These are phyloP conservation scores for Sophora flavescens DNA, from an alignment of 306 rosid species.

Conservation along the genomic window DNA sequence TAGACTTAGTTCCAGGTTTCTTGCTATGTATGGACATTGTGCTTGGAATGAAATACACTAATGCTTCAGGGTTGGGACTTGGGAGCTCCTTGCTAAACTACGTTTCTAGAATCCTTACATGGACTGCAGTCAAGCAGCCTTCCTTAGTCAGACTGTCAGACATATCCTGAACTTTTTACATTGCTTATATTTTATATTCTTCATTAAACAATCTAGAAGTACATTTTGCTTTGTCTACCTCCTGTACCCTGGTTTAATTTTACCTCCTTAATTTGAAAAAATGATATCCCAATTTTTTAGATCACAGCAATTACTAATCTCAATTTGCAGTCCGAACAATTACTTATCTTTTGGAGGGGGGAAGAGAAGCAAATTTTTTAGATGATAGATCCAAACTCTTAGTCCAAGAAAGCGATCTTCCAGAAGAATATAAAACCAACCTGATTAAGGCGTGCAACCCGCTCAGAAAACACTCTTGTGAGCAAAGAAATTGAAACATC, in stretches of 20 bases:
- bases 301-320: constrained; percentile 13
- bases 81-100: constrained; percentile 1
- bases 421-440: constrained; percentile 52
- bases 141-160: constrained; percentile 5
- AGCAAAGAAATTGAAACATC: constrained; percentile 86
- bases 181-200: neutral
- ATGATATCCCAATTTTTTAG: constrained; percentile 23
- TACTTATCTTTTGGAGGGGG: constrained; percentile 1
- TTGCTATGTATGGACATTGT: neutral
- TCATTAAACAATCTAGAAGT: neutral
- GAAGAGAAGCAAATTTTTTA: constrained; percentile 15
- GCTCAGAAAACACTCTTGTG: constrained; percentile 67
- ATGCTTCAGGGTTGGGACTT: constrained; percentile 13
- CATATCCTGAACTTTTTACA: constrained; percentile 14
- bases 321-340: neutral
- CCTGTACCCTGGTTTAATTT: neutral
- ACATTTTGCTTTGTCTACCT: too few relatives aligned
- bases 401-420: constrained; percentile 9
- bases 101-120: constrained; percentile 3
- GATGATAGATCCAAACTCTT: constrained; percentile 22
- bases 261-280: neutral
- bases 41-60: constrained; percentile 8
- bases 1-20: neutral
- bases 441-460: constrained; percentile 77
- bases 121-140: constrained; percentile 22